Conservation (phyloP, 2,329 filamentous ascomycete genomes). For the Claviceps sorghi region DNA sequence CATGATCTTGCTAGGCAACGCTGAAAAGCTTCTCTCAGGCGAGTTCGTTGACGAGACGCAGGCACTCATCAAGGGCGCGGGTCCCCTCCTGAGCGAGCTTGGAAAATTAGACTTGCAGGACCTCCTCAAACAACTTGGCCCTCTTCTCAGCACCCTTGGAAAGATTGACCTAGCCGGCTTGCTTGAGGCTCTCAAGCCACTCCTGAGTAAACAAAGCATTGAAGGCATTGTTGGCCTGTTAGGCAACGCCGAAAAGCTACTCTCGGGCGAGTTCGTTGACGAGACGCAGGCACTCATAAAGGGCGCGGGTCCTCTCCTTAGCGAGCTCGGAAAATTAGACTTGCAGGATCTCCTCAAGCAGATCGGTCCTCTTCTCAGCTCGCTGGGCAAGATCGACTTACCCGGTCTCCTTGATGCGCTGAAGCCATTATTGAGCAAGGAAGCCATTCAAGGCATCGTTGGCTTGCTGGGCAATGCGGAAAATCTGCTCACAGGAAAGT, state of each 20-base stretch:
- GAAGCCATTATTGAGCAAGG: slow-evolving; percentile 19
- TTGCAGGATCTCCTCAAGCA: slow-evolving; percentile 16
- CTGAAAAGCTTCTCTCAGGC: slow-evolving; percentile 13
- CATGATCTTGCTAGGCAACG: slow-evolving; percentile 17
- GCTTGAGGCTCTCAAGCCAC: slow-evolving; percentile 13
- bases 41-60: slow-evolving; percentile 17
- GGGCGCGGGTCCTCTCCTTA: slow-evolving; percentile 15
- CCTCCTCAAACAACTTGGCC: slow-evolving; percentile 14
- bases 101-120: slow-evolving; percentile 13
- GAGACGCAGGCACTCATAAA: slow-evolving; percentile 15
- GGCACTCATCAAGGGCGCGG: slow-evolving; percentile 14
- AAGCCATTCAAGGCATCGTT: slow-evolving; percentile 19
- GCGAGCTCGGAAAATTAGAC: slow-evolving; percentile 12
- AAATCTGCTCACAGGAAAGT: slow-evolving; percentile 16
- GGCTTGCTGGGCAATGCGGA: slow-evolving; percentile 22
- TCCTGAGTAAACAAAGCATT: slow-evolving; percentile 15
- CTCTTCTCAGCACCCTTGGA: slow-evolving; percentile 17
- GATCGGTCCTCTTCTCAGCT: slow-evolving; percentile 16
- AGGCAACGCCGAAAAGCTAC: slow-evolving; percentile 15
- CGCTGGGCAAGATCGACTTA: slow-evolving; percentile 18
- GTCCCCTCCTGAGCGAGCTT: slow-evolving; percentile 12
- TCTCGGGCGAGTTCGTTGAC: slow-evolving; percentile 15
- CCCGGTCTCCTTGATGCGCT: slow-evolving; percentile 19
- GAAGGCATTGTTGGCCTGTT: slow-evolving; percentile 19
- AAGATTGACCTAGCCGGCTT: slow-evolving; percentile 20